These are phyloP conservation scores for Pseudoperonospora humuli DNA, from an alignment of 352 stramenopile genomes.

Conservation along the genomic window DNA sequence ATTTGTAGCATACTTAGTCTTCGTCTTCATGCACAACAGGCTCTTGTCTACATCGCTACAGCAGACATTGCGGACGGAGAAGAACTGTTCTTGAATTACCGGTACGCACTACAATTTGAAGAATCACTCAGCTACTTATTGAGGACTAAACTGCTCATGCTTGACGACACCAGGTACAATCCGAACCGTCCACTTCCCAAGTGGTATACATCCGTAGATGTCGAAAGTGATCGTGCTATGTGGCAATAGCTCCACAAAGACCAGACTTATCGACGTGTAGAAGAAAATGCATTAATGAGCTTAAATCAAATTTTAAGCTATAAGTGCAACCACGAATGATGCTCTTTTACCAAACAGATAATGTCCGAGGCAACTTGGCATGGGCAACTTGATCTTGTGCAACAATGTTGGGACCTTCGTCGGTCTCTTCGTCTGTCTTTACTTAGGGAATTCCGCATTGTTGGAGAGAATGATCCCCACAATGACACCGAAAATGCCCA, in stretches of 20 bases:
- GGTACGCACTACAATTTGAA: slow-evolving; percentile 14
- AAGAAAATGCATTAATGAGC: slow-evolving; percentile 30
- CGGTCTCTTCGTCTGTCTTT: slow-evolving; percentile 10
- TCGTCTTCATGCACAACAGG: slow-evolving; percentile 21
- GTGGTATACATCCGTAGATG: slow-evolving; percentile 80
- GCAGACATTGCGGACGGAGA: slow-evolving; percentile 71
- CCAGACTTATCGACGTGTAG: slow-evolving; percentile 7
- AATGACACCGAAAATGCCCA: slow-evolving; percentile 99
- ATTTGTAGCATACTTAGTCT: background rate
- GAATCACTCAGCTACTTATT: background rate
- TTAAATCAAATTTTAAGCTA: slow-evolving; percentile 19
- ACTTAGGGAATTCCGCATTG: slow-evolving; percentile 91
- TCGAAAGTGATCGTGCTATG: slow-evolving; percentile 74
- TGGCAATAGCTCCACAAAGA: slow-evolving; percentile 45
- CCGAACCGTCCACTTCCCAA: slow-evolving; percentile 56
- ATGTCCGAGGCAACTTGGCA: background rate
- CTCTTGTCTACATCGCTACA: slow-evolving; percentile 66
- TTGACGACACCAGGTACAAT: slow-evolving; percentile 56
- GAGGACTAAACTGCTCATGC: background rate
- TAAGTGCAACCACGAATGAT: slow-evolving; percentile 4
- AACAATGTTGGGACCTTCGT: background rate
- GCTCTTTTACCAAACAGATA: background rate
- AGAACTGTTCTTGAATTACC: slow-evolving; percentile 84
- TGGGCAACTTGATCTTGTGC: background rate
- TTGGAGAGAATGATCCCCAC: slow-evolving; percentile 99